These are phyloP conservation scores for Sporothrix protearum DNA, from an alignment of 2,329 filamentous ascomycete genomes.

Conservation along the genomic window DNA sequence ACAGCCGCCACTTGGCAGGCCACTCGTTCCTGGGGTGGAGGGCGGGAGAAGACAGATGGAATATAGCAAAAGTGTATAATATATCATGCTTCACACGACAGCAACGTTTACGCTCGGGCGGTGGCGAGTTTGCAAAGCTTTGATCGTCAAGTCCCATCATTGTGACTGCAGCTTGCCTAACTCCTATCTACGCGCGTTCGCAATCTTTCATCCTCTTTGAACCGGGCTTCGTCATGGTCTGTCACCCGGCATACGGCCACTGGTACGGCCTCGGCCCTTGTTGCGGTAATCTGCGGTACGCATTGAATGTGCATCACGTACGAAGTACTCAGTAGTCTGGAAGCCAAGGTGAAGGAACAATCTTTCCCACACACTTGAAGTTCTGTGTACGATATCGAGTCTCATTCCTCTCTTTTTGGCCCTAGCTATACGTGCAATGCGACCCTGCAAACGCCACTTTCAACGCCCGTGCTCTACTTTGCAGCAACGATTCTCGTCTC, in stretches of 20 bases:
- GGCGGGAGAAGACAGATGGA: neutral
- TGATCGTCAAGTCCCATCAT: neutral
- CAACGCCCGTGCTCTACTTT: neutral
- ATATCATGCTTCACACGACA: neutral
- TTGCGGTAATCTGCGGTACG: neutral
- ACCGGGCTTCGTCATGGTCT: neutral
- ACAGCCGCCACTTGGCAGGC: neutral
- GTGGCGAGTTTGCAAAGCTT: neutral
- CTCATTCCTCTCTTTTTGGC: neutral
- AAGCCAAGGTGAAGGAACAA: neutral
- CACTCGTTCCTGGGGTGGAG: neutral
- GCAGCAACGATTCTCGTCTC: neutral
- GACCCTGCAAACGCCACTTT: conserved; percentile 9
- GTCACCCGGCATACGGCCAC: neutral
- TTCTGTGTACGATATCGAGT: neutral
- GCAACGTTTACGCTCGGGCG: neutral
- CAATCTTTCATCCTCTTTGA: conserved; percentile 2
- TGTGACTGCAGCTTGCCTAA: neutral
- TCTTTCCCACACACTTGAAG: neutral
- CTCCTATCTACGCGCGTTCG: neutral
- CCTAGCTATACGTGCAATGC: neutral
- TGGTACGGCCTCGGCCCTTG: conserved; percentile 6
- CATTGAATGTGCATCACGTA: neutral
- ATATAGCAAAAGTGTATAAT: neutral
- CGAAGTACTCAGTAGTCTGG: neutral